Conservation (phyloP, 495 filamentous ascomycete genomes). For the Penicillium antarcticum region DNA sequence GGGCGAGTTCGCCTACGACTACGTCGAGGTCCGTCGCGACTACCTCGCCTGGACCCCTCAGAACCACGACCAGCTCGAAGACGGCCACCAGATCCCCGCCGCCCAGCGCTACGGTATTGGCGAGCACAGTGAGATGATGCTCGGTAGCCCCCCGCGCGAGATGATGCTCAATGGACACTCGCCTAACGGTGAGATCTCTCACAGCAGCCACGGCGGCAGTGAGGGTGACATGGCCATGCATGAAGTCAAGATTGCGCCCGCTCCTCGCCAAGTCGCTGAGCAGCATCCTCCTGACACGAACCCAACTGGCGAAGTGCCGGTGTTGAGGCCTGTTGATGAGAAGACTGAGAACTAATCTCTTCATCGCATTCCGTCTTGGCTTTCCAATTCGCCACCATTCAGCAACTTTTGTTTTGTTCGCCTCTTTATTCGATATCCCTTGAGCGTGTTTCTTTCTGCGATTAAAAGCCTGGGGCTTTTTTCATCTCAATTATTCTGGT, state of each 20-base stretch:
- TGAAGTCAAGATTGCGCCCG: slow-evolving; percentile 35
- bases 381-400: slow-evolving; percentile 1
- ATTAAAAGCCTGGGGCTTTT: slow-evolving; percentile 27
- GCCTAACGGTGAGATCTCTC: slow-evolving; percentile 45
- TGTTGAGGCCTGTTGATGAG: slow-evolving; percentile 24
- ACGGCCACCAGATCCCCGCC: slow-evolving; percentile 61
- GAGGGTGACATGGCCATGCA: slow-evolving; percentile 33
- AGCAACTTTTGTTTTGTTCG: slow-evolving; percentile 7
- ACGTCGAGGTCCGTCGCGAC: slow-evolving; percentile 95
- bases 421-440: slow-evolving; percentile 28
- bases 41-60: slow-evolving; percentile 97
- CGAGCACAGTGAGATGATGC: slow-evolving; percentile 71
- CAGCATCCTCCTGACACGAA: slow-evolving; percentile 25
- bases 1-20: slow-evolving; percentile 98
- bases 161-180: slow-evolving; percentile 61
- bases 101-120: slow-evolving; percentile 77
- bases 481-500: slow-evolving; percentile 1
- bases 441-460: slow-evolving; percentile 23
- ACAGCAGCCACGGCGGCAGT: slow-evolving; percentile 38
- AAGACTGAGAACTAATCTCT: slow-evolving; percentile 15
- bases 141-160: slow-evolving; percentile 56
- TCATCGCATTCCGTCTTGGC: slow-evolving; percentile 1
- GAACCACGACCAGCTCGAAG: slow-evolving; percentile 59
- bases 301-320: slow-evolving; percentile 6
- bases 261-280: slow-evolving; percentile 34